Conservation (phyloP, 1,284 basidiomycete species). For the Rhodotorula sp. region DNA sequence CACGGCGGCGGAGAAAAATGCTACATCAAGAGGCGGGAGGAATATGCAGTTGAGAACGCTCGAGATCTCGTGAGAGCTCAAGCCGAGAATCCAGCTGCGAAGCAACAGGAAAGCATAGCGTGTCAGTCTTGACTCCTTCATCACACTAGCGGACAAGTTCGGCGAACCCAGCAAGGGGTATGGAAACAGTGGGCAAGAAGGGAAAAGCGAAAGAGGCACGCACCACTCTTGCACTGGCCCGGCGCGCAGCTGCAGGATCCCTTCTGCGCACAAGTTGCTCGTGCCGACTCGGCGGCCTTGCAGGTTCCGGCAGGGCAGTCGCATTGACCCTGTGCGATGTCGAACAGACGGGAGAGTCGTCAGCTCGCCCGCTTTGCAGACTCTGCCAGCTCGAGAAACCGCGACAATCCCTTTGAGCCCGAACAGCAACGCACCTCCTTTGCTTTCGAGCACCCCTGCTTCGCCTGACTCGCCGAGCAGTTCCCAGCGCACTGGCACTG, state of each 20-base stretch:
- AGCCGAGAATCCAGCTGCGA: conserved; percentile 4
- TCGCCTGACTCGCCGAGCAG: conserved; percentile 13
- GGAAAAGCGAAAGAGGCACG: not conserved
- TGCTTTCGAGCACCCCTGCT: conserved; percentile 16
- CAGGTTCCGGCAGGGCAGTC: conserved; percentile 16
- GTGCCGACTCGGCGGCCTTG: conserved; percentile 18
- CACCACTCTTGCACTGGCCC: conserved; percentile 19
- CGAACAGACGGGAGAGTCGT: too few relatives aligned
- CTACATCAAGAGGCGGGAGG: too few relatives aligned
- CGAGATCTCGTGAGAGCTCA: not conserved
- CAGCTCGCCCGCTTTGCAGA: too few relatives aligned
- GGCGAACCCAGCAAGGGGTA: not conserved
- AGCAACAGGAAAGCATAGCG: not conserved
- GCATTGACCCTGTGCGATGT: conserved; percentile 10
- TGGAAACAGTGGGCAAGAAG: not conserved
- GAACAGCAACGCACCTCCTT: not conserved
- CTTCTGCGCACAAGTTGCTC: conserved; percentile 3
- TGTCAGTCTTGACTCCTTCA: too few relatives aligned
- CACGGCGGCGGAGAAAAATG: too few relatives aligned
- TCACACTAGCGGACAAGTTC: not conserved
- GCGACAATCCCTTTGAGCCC: too few relatives aligned
- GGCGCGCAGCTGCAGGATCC: conserved; percentile 16
- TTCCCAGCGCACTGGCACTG: conserved; percentile 15
- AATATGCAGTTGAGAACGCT: too few relatives aligned
- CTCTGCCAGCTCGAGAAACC: not conserved